Evolutionary conservation across 148 eudicot genomes (phyloP), one percentile per base, ranked within the genome.

Genomic region (Arbutus unedo): DNA sequence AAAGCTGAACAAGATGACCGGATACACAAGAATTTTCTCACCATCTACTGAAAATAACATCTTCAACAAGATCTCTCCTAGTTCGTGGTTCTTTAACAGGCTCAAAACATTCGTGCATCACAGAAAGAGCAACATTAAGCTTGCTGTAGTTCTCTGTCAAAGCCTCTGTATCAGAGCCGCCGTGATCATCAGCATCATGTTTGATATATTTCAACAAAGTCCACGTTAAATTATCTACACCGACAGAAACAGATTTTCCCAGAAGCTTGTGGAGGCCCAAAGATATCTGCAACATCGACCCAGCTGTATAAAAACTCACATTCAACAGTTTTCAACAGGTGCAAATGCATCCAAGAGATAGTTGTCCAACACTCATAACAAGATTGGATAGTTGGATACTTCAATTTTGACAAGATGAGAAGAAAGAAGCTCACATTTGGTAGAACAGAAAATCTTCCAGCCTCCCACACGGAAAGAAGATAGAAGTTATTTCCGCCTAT

Each of bases 31-130:
- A 79, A 83, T 38, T 15, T 76, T 80, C 91, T 90, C 79, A 93
- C 85, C 85, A 75, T 87, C 90, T 92, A 80, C 92, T 81, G 72
- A 96, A 94, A 48, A 96, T 90, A 79, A 93, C 93, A 86, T 94
- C 98, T 84, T 96, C 94, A 79, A 93, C 91, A 78, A 96, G 88
- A 89, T 96, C 99, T 64, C 89, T 86, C 83, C 79, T 83, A 23
- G 93, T 92, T 60, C 84, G 85, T 88, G 92, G 88, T 79, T 95
- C 98, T 85, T 91, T 91, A 70, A 96, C 89, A 56, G 98, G 94
- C 62, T 93, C 97, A 83, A 96, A 96, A 85, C 98, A 96, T 77
- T 96, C 99, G 56, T 94, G 97, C 94, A 96, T 94, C 84, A 96
- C 97, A 84, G 87, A 87, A 16, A 93, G 87, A 77, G 99, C 99